Evolutionary conservation across 164 flowering plant genomes (phyloP).

Genomic region (Nymphaea colorata): DNA sequence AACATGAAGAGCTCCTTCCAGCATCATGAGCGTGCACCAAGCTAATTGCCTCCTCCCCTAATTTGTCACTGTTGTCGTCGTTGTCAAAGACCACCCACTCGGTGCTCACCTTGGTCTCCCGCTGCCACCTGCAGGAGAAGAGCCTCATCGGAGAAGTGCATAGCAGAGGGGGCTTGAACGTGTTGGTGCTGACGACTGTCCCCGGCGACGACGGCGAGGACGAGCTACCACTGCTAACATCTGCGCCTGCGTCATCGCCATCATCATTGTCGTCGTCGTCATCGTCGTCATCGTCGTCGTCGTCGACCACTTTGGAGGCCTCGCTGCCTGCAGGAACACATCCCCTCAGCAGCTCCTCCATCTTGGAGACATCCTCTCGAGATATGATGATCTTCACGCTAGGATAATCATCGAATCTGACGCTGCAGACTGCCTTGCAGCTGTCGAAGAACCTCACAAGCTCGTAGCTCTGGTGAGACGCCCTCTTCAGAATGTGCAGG

Average conservation of each 20-base stretch:
- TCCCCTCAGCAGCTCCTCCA: slow-evolving; percentile 20
- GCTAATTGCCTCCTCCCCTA: not conserved
- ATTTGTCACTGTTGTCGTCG: slow-evolving; percentile 6
- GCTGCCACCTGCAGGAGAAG: not conserved
- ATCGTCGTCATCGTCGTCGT: not conserved
- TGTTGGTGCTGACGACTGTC: slow-evolving; percentile 1
- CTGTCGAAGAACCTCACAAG: slow-evolving; percentile 35
- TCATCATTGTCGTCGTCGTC: slow-evolving; percentile 1
- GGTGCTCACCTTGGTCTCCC: slow-evolving; percentile 42
- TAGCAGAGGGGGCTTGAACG: slow-evolving; percentile 11
- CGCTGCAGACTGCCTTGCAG: slow-evolving; percentile 35
- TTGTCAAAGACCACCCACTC: slow-evolving; percentile 46
- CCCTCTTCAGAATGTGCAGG: slow-evolving; percentile 41
- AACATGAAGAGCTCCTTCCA: not conserved
- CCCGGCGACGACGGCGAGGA: not conserved
- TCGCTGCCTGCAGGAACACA: not conserved
- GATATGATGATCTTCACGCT: slow-evolving; percentile 29
- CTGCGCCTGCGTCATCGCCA: slow-evolving; percentile 1
- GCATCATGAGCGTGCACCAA: not conserved
- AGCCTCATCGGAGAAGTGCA: not conserved
- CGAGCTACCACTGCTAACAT: not conserved
- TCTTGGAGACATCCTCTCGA: slow-evolving; percentile 20
- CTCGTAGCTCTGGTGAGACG: slow-evolving; percentile 44
- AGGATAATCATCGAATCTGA: slow-evolving; percentile 44
- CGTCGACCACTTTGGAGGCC: not conserved